Base-by-base conservation (phyloP, 202 grass and related monocot species). In the Hordeum pubiflorum region DNA sequence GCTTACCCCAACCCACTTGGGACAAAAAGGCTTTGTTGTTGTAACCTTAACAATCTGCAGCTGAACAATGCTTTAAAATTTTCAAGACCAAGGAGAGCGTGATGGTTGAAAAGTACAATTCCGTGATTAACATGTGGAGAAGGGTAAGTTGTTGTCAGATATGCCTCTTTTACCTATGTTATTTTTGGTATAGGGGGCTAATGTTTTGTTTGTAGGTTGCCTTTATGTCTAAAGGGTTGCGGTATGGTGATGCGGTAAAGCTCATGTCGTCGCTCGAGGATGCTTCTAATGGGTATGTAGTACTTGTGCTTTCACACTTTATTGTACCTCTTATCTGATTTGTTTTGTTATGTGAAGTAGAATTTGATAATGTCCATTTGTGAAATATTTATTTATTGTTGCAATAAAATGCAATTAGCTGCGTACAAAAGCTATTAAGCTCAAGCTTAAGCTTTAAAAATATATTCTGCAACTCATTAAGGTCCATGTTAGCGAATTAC, bases 31-130 rank as follows among this genome's bases (percentile, higher is more conserved):
- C n/a, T 58, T 58, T 58, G 20, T 58, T 56, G 34, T 77, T 83
- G 69, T 22, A 31, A 54, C 76, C 86, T 88, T 88, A 91, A 94
- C 55, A 73, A 58, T 63, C 41, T 81, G 39, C 85, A 97, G 94
- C 86, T 78, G 67, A 82, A 62, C 83, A 79, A 72, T 82, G 92
- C 33, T 99, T 93, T 80, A 93, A 90, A 61, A 68, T 93, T 76
- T 93, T 99, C 79, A 99, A 95, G 75, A 77, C 89, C 78, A 81
- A 87, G 20, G 92, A 99, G 78, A 87, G 78, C 39, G 6, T 39
- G 9, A 81, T 99, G 89, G 79, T 99, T 80, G 96, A 99, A 54
- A 95, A 99, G 61, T 99, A 99, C 81, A 99, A 91, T 81, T 58
- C 92, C 59, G 79, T 99, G 74, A 66, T 95, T 64, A 90, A 83